Evolutionary conservation across 345 rosid genomes (phyloP).

Genomic region (Combretum micranthum): DNA sequence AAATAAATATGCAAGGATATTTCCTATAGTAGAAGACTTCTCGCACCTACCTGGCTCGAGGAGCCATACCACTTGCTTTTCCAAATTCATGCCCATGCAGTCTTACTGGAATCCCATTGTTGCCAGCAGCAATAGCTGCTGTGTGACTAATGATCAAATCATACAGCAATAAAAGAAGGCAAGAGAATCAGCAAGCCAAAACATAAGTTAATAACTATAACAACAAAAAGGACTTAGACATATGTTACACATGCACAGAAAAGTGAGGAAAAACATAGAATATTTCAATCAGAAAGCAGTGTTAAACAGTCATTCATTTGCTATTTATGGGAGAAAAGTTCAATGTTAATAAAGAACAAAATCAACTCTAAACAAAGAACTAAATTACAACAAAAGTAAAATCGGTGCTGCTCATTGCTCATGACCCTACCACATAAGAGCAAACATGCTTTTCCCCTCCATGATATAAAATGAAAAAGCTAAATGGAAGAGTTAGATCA

Average conservation of each 20-base stretch:
- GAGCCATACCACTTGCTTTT: conserved; percentile 99
- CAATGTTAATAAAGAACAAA: neutral
- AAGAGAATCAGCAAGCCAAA: conserved; percentile 16
- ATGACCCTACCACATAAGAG: too few relatives aligned
- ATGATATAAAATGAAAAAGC: too few relatives aligned
- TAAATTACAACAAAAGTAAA: neutral
- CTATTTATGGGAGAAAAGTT: neutral
- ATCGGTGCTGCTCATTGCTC: too few relatives aligned
- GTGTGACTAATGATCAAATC: conserved; percentile 59
- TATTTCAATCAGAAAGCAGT: too few relatives aligned
- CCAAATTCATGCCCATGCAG: conserved; percentile 94
- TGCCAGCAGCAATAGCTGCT: conserved; percentile 98
- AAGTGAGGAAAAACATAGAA: too few relatives aligned
- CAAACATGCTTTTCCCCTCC: too few relatives aligned
- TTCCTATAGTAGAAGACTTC: too few relatives aligned
- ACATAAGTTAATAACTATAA: neutral
- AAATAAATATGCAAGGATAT: too few relatives aligned
- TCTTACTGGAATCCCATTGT: conserved; percentile 94
- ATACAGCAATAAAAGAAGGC: conserved; percentile 8
- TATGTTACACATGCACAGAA: neutral
- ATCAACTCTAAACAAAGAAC: neutral
- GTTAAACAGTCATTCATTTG: too few relatives aligned
- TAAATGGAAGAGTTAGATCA: too few relatives aligned
- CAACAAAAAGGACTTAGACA: neutral
- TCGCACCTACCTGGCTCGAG: conserved; percentile 74